phyloP scores from a whole-genome alignment of 116 monocot species.

The Cymodocea nodosa region DNA sequence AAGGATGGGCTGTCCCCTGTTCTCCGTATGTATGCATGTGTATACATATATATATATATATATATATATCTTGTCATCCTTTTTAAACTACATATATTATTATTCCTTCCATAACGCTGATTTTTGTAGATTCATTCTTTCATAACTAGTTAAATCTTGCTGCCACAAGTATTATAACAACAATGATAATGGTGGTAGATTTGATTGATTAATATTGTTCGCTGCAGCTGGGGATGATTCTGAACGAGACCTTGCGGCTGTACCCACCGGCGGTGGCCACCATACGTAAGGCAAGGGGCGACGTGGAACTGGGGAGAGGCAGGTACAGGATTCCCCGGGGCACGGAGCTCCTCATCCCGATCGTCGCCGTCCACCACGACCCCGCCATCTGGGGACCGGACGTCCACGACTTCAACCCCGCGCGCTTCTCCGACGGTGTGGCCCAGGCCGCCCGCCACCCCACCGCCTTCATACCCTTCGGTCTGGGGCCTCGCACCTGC shows the following conservation, averaged over 20 bases:
- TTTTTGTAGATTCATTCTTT: no score
- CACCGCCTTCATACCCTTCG: constrained; percentile 87
- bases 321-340: constrained; percentile 36
- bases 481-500: constrained; percentile 85
- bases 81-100: no score
- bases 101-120: no score
- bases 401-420: constrained; percentile 69
- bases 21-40: not conserved
- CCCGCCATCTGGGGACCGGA: constrained; percentile 73
- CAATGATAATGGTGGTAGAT: no score
- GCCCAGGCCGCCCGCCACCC: constrained; percentile 50
- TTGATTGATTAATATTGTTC: no score
- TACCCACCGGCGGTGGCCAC: constrained; percentile 93
- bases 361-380: constrained; percentile 94
- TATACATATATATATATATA: no score
- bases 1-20: not conserved
- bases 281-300: constrained; percentile 51
- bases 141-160: no score
- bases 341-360: constrained; percentile 81
- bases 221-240: constrained; percentile 74
- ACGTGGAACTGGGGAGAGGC: constrained; percentile 67
- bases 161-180: no score
- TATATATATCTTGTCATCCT: no score
- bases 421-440: constrained; percentile 50
- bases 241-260: constrained; percentile 83